Percentiles rank a stretch among this genome's conserved stretches.
phyloP scores from a whole-genome alignment of 176 grass and related monocot genomes.

The Juncus inflexus region DNA sequence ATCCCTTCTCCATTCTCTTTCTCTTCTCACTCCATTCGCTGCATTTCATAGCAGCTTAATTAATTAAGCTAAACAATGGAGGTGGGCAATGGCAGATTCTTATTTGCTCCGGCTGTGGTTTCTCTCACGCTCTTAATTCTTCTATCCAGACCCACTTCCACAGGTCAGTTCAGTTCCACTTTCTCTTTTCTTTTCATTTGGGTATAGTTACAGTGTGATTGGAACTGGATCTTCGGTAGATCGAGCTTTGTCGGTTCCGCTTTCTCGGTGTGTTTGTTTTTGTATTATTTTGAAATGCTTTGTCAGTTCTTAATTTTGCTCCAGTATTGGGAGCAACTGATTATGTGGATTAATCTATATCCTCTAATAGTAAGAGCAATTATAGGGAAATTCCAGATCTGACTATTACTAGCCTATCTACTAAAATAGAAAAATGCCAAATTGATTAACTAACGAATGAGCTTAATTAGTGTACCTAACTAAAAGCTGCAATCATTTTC shows the following conservation, averaged over 20 bases:
- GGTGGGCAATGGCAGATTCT: conserved; percentile 21
- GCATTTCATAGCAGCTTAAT: conserved; percentile 17
- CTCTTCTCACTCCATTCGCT: conserved; percentile 5
- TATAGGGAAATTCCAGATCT: too few species aligned
- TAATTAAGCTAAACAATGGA: conserved; percentile 16
- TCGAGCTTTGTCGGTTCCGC: too few species aligned
- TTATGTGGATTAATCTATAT: too few species aligned
- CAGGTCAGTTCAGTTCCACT: conserved; percentile 35
- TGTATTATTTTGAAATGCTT: background rate
- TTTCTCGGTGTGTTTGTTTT: background rate
- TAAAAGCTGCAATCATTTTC: too few species aligned
- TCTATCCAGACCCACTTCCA: conserved; percentile 32
- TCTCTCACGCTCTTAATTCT: conserved; percentile 5
- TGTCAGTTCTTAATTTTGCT: too few species aligned
- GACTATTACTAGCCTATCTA: too few species aligned
- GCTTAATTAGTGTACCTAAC: too few species aligned
- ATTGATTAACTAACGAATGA: too few species aligned
- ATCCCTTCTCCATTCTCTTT: background rate
- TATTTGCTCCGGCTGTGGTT: conserved; percentile 17
- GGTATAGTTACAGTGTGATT: background rate
- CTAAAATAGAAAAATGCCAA: too few species aligned
- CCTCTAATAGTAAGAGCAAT: too few species aligned
- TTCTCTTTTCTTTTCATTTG: background rate
- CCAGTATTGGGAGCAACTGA: too few species aligned
- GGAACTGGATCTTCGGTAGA: conserved; percentile 19